These are phyloP conservation scores for Obelidium mucronatum DNA, from an alignment of 192 early-diverging fungal genomes.

Conservation along the genomic window DNA sequence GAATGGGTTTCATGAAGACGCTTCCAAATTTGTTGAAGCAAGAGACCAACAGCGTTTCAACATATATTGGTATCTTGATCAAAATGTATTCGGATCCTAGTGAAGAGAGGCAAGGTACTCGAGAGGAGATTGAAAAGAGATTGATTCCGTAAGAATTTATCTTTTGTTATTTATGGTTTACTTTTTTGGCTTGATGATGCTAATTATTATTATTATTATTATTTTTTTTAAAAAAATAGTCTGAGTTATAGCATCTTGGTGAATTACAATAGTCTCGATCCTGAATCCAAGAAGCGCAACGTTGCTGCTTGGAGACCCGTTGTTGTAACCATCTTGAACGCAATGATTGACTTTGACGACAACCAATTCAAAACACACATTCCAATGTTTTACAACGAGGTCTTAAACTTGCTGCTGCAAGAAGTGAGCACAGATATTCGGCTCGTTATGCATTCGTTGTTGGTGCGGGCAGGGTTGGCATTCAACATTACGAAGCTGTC, in stretches of 20 bases:
- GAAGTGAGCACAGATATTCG: constrained; percentile 70
- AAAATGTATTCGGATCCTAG: constrained; percentile 73
- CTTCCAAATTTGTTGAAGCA: constrained; percentile 92
- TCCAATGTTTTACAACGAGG: constrained; percentile 66
- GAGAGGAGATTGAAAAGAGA: constrained; percentile 68
- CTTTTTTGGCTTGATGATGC: background rate
- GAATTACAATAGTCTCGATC: constrained; percentile 71
- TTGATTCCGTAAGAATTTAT: constrained; percentile 64
- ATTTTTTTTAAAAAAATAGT: constrained; percentile 36
- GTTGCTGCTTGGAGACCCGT: constrained; percentile 80
- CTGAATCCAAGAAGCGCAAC: constrained; percentile 73
- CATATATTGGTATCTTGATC: constrained; percentile 69
- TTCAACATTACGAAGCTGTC: constrained; percentile 45
- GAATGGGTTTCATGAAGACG: constrained; percentile 90
- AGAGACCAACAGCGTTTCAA: constrained; percentile 78
- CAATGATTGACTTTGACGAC: constrained; percentile 71
- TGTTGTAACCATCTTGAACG: constrained; percentile 73
- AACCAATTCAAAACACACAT: constrained; percentile 69
- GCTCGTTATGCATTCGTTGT: constrained; percentile 49
- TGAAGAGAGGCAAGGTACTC: constrained; percentile 55
- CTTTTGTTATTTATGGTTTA: background rate
- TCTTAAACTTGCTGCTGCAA: constrained; percentile 71
- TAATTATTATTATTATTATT: background rate
- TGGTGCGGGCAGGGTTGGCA: constrained; percentile 44
- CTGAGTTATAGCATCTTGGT: constrained; percentile 66